Percentiles rank a stretch among this genome's conserved stretches.
phyloP scores from a whole-genome alignment of 805 yeast genomes.

The Alloascoidea africana region DNA sequence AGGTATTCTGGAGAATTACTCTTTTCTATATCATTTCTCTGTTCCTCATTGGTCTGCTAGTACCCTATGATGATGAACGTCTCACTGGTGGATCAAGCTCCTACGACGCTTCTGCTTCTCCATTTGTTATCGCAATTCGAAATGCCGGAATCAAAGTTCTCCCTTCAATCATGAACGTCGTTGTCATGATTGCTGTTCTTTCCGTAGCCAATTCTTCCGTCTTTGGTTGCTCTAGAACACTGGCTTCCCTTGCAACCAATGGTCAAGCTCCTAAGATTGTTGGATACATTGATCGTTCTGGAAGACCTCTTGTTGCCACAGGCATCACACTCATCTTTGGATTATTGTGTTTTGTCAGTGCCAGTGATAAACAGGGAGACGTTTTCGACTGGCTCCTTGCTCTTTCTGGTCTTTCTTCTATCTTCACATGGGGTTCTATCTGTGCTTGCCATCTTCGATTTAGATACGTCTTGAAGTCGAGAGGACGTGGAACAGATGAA shows the following conservation, averaged over 20 bases:
- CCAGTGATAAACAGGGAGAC: conserved; percentile 30
- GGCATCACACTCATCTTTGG: conserved; percentile 21
- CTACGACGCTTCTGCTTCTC: conserved; percentile 37
- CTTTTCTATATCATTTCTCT: conserved; percentile 35
- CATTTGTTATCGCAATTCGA: conserved; percentile 41
- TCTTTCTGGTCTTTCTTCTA: conserved; percentile 43
- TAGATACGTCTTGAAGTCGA: conserved; percentile 43
- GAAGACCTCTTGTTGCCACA: conserved; percentile 50
- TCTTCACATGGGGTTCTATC: conserved; percentile 51
- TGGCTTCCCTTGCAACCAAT: conserved; percentile 35
- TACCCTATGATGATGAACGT: conserved; percentile 31
- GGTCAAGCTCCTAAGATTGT: conserved; percentile 33
- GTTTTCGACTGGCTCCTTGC: conserved; percentile 49
- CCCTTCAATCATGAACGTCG: conserved; percentile 41
- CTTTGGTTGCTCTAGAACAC: conserved; percentile 36
- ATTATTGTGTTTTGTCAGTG: conserved; percentile 31
- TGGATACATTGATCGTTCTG: conserved; percentile 43
- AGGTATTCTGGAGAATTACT: conserved; percentile 49
- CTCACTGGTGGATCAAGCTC: conserved; percentile 25
- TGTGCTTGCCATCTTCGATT: conserved; percentile 45
- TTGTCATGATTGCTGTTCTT: conserved; percentile 33
- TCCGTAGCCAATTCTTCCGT: conserved; percentile 43
- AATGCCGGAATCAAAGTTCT: conserved; percentile 37
- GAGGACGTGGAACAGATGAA: conserved; percentile 50
- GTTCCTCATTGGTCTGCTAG: conserved; percentile 37